Conservation (phyloP, 208 protist species). For the Phytomonas serpens region DNA sequence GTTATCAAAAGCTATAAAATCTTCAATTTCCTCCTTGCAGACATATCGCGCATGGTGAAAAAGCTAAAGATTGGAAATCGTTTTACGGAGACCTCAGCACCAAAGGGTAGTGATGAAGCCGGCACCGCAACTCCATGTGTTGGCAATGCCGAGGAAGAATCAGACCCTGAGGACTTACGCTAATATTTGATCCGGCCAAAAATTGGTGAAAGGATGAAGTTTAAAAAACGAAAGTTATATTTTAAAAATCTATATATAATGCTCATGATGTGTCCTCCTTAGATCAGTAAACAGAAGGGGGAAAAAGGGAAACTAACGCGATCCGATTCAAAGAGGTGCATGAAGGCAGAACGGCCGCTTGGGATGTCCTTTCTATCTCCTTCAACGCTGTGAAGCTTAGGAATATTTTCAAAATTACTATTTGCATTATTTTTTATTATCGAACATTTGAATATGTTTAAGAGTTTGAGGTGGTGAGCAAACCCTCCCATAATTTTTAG, state of each 20-base stretch:
- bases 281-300: neutral
- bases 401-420: neutral
- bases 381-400: neutral
- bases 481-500: neutral
- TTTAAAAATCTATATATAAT: neutral
- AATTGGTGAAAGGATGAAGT: neutral
- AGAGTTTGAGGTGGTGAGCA: too few species aligned
- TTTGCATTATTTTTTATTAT: neutral
- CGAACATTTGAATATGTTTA: neutral
- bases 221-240: neutral
- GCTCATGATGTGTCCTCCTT: neutral
- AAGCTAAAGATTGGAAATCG: conserved; percentile 30
- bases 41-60: conserved; percentile 58
- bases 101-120: neutral
- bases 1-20: conserved; percentile 30
- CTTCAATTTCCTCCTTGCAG: conserved; percentile 56
- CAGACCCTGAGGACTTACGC: neutral
- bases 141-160: neutral
- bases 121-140: neutral
- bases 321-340: neutral
- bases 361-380: neutral
- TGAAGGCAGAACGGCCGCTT: neutral
- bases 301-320: neutral
- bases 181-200: neutral
- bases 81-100: neutral